These are phyloP conservation scores for Aspergillus coremiiformis DNA, from an alignment of 495 filamentous ascomycete genomes.

Conservation along the genomic window DNA sequence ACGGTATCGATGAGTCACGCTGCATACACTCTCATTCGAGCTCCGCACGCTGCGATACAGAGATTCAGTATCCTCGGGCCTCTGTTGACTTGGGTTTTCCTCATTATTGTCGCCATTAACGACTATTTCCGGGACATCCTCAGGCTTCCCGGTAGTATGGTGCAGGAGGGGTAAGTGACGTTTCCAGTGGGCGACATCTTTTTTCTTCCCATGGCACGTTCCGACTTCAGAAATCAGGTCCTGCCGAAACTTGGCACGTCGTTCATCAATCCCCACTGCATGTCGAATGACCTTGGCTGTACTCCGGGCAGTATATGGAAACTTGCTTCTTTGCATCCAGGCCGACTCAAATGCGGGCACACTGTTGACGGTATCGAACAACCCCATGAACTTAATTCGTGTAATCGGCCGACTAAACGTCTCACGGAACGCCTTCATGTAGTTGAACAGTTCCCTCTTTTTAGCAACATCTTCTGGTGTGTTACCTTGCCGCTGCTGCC, in stretches of 20 bases:
- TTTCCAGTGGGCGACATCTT: slow-evolving; percentile 28
- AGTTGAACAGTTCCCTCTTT: slow-evolving; percentile 61
- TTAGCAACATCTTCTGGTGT: slow-evolving; percentile 49
- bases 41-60: slow-evolving; percentile 28
- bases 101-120: slow-evolving; percentile 20
- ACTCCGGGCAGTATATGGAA: slow-evolving; percentile 74
- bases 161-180: slow-evolving; percentile 16
- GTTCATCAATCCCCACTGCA: slow-evolving; percentile 73
- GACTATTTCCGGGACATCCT: slow-evolving; percentile 25
- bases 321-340: slow-evolving; percentile 77
- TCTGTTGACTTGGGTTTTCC: slow-evolving; percentile 11
- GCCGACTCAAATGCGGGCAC: slow-evolving; percentile 77
- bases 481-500: slow-evolving; percentile 62
- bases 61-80: slow-evolving; percentile 23
- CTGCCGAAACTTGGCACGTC: slow-evolving; percentile 60
- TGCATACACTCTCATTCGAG: slow-evolving; percentile 21
- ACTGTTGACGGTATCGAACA: slow-evolving; percentile 61
- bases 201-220: slow-evolving; percentile 25
- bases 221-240: slow-evolving; percentile 61
- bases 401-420: slow-evolving; percentile 75
- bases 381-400: slow-evolving; percentile 50
- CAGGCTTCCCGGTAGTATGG: slow-evolving; percentile 12
- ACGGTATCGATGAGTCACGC: slow-evolving; percentile 34
- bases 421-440: slow-evolving; percentile 77
- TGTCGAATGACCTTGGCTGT: slow-evolving; percentile 63